Conservation (phyloP, 2,329 filamentous ascomycete species). For the Tolypocladium amazonense region DNA sequence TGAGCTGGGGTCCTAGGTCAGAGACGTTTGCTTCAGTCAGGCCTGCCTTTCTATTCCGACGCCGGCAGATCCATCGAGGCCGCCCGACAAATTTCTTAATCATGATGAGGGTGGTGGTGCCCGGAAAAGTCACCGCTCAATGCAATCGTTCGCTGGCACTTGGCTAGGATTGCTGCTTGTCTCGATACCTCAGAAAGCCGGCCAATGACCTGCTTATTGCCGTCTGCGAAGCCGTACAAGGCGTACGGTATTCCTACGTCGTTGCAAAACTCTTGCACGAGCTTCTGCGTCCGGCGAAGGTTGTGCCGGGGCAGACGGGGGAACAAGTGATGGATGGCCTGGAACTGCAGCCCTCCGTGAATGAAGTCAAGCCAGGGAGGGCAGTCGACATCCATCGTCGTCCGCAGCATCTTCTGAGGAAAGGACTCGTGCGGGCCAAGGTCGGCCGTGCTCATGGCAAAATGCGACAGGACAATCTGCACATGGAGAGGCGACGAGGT, state of each 20-base stretch:
- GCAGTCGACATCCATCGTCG: slow-evolving; percentile 89
- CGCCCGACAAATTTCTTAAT: neutral
- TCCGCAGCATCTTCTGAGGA: slow-evolving; percentile 81
- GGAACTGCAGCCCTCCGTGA: slow-evolving; percentile 82
- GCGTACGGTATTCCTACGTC: slow-evolving; percentile 80
- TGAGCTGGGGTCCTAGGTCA: neutral
- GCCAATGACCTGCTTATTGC: slow-evolving; percentile 71
- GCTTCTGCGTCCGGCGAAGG: slow-evolving; percentile 59
- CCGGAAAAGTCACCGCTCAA: neutral
- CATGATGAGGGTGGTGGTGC: neutral
- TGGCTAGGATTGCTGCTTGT: slow-evolving; percentile 66
- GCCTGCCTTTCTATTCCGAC: neutral
- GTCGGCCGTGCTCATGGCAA: slow-evolving; percentile 86
- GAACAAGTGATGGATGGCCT: slow-evolving; percentile 79
- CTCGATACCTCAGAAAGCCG: slow-evolving; percentile 67
- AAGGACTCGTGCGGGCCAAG: slow-evolving; percentile 78
- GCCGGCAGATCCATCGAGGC: neutral
- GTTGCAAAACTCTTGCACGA: slow-evolving; percentile 71
- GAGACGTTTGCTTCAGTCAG: neutral
- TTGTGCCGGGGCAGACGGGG: slow-evolving; percentile 80
- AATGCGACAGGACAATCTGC: slow-evolving; percentile 86
- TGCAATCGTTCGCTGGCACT: slow-evolving; percentile 44
- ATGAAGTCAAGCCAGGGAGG: slow-evolving; percentile 82
- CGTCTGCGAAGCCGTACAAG: slow-evolving; percentile 73
- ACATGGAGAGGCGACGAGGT: slow-evolving; percentile 74